Base-by-base conservation (phyloP, 2,329 filamentous ascomycete species). In the Fusarium sarcochroum region DNA sequence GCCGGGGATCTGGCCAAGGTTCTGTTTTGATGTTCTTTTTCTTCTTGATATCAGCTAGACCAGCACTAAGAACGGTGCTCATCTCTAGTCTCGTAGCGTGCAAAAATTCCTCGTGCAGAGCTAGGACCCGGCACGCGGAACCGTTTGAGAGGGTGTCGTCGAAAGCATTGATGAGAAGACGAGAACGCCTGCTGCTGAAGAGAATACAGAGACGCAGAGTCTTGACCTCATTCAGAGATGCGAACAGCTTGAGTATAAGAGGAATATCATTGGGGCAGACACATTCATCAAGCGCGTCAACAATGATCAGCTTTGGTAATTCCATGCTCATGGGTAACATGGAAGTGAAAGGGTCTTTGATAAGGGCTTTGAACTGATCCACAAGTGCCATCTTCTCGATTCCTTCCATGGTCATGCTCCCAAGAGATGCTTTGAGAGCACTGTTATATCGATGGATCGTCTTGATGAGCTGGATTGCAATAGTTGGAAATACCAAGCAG, bases 281-380 rank as follows among this genome's bases (percentile, higher is more conserved):
- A n/a, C 71, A 75, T 56, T 75, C 72, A 23, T 74, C 72, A 4
- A 73, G 58, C 2, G 72, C 69, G 46, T 83, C 80, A 17, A 83
- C 64, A 2, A 82, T 47, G 13, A 75, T 55, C 7, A 30, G 18
- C 18, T 18, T 53, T 4, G 18, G 13, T 1, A 21, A 6, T 5
- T 6, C 5, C 9, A 9, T 2, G 3, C 30, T 20, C 7, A 38
- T 5, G 7, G 27, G 25, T 18, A n/a, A n/a, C 18, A 9, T 3
- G 44, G 32, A 1, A 71, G 7, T 5, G 69, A n/a, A n/a, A n/a
- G n/a, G 67, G 10, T 48, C 9, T 8, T 37, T 10, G 7, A 71
- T 47, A 5, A 70, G 38, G 13, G 45, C 62, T 8, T 45, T 32
- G 34, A 71, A 68, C 5, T 71, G 68, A 3, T 40, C 7, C 8